These are phyloP conservation scores for Arthrobotrys entomopaga DNA, from an alignment of 2,329 filamentous ascomycete species.

Conservation along the genomic window DNA sequence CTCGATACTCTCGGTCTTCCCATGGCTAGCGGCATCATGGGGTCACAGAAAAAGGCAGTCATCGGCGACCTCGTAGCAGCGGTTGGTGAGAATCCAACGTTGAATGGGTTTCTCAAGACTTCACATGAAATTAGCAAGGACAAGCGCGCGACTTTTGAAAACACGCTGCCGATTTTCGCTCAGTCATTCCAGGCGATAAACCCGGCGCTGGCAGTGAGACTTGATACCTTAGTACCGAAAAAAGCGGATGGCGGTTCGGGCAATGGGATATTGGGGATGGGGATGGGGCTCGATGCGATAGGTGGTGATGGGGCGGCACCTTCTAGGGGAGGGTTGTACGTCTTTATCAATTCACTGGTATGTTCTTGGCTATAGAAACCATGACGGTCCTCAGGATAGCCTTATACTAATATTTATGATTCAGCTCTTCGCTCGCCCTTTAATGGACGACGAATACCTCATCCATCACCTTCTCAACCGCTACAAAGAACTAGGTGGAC, in stretches of 20 bases:
- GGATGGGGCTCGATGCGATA: constrained; percentile 54
- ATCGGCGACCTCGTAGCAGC: constrained; percentile 58
- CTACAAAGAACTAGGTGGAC: constrained; percentile 84
- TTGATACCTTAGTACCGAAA: constrained; percentile 56
- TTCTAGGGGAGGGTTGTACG: constrained; percentile 51
- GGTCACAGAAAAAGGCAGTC: constrained; percentile 56
- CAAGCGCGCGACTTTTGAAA: constrained; percentile 56
- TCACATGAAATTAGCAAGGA: constrained; percentile 54
- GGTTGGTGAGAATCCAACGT: constrained; percentile 56
- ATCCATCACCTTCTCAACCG: constrained; percentile 84
- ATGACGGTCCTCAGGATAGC: background rate
- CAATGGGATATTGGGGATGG: constrained; percentile 56
- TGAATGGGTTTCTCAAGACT: constrained; percentile 50
- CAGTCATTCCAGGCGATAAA: constrained; percentile 57
- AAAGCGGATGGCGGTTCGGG: constrained; percentile 44
- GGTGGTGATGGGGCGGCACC: constrained; percentile 56
- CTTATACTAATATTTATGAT: constrained; percentile 60
- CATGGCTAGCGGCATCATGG: constrained; percentile 36
- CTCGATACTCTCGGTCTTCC: constrained; percentile 50
- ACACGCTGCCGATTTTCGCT: constrained; percentile 56
- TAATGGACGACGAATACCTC: constrained; percentile 82
- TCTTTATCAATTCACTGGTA: constrained; percentile 55
- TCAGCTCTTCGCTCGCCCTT: constrained; percentile 82
- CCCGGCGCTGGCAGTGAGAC: constrained; percentile 49
- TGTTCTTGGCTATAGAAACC: no score